Percentiles rank a stretch among this genome's conserved stretches.
These are phyloP conservation scores for Drosera capensis DNA, from an alignment of 148 eudicot species.

Conservation along the genomic window DNA sequence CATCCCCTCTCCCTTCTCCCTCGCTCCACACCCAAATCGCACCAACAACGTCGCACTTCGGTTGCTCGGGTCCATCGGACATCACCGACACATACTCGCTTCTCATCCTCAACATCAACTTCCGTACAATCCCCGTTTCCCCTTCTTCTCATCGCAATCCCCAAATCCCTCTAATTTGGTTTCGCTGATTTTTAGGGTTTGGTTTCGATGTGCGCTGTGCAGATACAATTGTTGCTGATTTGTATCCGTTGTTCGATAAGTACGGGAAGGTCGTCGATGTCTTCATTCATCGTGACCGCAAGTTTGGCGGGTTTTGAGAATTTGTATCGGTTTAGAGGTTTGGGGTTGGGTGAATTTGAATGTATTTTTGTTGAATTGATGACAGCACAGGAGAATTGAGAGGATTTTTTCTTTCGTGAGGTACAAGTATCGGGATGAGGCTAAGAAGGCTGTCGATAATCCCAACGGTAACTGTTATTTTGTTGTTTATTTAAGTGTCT, in stretches of 20 bases:
- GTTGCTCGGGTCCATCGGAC: constrained; percentile 69
- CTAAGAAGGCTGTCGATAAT: constrained; percentile 45
- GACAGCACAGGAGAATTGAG: constrained; percentile 47
- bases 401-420: constrained; percentile 43
- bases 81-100: constrained; percentile 73
- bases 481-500: background rate
- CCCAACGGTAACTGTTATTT: constrained; percentile 23
- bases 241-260: constrained; percentile 52
- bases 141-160: background rate
- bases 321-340: background rate
- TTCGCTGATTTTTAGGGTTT: background rate
- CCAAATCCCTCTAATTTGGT: background rate
- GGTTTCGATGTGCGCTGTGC: background rate
- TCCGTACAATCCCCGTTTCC: constrained; percentile 22
- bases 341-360: background rate
- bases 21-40: too few species aligned
- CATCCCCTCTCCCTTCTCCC: too few species aligned
- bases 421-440: constrained; percentile 52
- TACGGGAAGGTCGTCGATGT: constrained; percentile 74
- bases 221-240: constrained; percentile 69
- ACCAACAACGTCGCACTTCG: constrained; percentile 85
- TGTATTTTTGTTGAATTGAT: too few species aligned
- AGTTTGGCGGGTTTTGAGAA: constrained; percentile 14
- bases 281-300: constrained; percentile 70
- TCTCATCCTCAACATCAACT: constrained; percentile 78